These are phyloP conservation scores for Cnidoscolus chayamansa DNA, from an alignment of 441 rosid genomes.

Conservation along the genomic window DNA sequence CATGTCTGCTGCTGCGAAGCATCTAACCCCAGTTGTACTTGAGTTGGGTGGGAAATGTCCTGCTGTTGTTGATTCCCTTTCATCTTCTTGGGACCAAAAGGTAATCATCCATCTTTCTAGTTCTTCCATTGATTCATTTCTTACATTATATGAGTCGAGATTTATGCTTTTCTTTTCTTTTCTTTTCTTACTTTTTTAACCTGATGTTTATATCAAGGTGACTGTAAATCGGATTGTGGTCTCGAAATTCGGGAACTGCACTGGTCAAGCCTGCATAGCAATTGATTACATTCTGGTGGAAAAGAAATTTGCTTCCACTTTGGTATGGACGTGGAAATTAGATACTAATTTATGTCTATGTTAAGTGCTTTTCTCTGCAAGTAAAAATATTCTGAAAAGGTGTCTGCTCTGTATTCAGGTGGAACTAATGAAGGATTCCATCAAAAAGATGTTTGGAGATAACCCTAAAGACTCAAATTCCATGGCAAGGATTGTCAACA, in stretches of 20 bases:
- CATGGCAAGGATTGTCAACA: constrained; percentile 49
- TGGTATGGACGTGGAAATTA: constrained; percentile 41
- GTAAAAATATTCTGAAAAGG: neutral
- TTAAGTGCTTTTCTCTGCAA: too few species aligned
- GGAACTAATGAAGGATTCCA: constrained; percentile 47
- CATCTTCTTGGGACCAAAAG: constrained; percentile 53
- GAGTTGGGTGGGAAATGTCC: constrained; percentile 87
- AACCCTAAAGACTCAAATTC: constrained; percentile 39
- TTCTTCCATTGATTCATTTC: too few species aligned
- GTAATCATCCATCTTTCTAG: constrained; percentile 19
- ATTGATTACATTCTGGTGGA: constrained; percentile 74
- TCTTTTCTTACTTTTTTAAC: too few species aligned
- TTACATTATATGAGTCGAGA: too few species aligned
- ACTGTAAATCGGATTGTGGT: constrained; percentile 57
- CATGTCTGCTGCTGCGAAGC: constrained; percentile 57
- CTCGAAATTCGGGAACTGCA: constrained; percentile 64
- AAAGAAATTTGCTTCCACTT: constrained; percentile 41
- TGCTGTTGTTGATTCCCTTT: constrained; percentile 49
- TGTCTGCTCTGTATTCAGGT: constrained; percentile 30
- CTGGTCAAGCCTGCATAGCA: constrained; percentile 89
- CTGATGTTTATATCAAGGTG: constrained; percentile 36
- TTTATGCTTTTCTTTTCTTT: too few species aligned
- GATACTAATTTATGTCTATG: neutral
- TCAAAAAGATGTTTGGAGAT: constrained; percentile 60
- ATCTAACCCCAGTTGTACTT: constrained; percentile 67